Base-by-base conservation (phyloP, 2,329 filamentous ascomycete species). In the Sclerotinia sclerotiorum region DNA sequence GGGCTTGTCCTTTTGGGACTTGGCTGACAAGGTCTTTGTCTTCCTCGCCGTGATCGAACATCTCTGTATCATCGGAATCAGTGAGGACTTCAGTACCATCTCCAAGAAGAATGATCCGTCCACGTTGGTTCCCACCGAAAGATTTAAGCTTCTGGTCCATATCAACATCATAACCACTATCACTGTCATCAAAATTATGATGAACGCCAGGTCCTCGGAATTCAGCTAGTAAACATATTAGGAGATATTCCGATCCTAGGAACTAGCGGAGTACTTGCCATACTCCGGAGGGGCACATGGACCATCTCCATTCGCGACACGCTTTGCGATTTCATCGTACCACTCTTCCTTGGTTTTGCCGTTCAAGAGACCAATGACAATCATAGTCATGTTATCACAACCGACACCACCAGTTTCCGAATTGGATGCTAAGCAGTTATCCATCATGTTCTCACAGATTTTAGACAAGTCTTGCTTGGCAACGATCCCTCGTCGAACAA, bases 381-480 rank as follows among this genome's bases (percentile, higher is more conserved):
- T 84, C 91, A 99, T 98, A 74, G 95, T 99, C 95, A 99, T 99
- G 84, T 99, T 99, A 84, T 99, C 95, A 80, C 95, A 99, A 71
- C 95, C 95, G 71, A 99, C 94, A 72, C 95, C 95, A 67, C 95
- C 95, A 44, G 94, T 97, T 82, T 99, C 95, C 74, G 94, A 97
- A 86, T 97, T 98, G 70, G 94, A 97, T 52, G 95, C 94, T 73
- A 99, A 85, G 79, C 95, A 99, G 83, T 98, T 99, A 84, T 99
- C 94, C 95, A 99, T 99, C 93, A 99, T 97, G 83, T 99, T 99
- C 82, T 99, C 95, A 80, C 94, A 98, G 77, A 99, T 98, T 79
- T 92, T 91, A 68, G 94, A 89, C 64, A 99, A 87, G 62, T 96
- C 91, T 82, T 99, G 95, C 84, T 97, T 97, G 64, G 94, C 94